Evolutionary conservation across 768 basidiomycete genomes (phyloP).

Genomic region (Leccinum arenicola): DNA sequence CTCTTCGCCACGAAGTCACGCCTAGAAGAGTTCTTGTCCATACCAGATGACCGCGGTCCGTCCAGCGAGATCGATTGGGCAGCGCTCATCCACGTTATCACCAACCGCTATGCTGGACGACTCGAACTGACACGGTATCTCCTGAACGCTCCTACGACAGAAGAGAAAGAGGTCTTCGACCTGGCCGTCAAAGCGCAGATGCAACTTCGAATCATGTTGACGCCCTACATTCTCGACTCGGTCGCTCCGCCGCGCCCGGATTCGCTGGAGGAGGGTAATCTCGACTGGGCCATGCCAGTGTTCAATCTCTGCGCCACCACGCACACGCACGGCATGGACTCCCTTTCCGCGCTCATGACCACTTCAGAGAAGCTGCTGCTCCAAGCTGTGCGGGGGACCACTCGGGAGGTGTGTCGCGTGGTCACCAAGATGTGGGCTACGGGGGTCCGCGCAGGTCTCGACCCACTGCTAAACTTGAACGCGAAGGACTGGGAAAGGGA

Average conservation of each 20-base stretch:
- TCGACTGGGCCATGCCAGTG: slow-evolving; percentile 29
- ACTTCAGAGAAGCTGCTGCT: slow-evolving; percentile 29
- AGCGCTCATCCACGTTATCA: slow-evolving; percentile 24
- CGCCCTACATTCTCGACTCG: slow-evolving; percentile 24
- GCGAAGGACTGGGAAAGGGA: background rate
- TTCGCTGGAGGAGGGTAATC: background rate
- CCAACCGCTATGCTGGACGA: slow-evolving; percentile 32
- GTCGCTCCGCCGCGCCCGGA: slow-evolving; percentile 2
- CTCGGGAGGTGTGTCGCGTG: slow-evolving; percentile 44
- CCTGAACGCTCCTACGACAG: slow-evolving; percentile 12
- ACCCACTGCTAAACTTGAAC: slow-evolving; percentile 10
- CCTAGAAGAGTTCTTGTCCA: slow-evolving; percentile 4
- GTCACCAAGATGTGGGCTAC: slow-evolving; percentile 46
- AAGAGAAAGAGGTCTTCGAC: slow-evolving; percentile 1
- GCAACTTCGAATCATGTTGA: slow-evolving; percentile 25
- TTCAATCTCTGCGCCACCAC: slow-evolving; percentile 31
- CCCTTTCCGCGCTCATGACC: slow-evolving; percentile 16
- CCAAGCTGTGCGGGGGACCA: slow-evolving; percentile 31
- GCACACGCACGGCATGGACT: slow-evolving; percentile 18
- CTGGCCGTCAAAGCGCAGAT: slow-evolving; percentile 8
- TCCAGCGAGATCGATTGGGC: slow-evolving; percentile 35
- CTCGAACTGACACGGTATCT: slow-evolving; percentile 27
- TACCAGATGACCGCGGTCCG: background rate
- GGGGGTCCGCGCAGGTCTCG: slow-evolving; percentile 27
- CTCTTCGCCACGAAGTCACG: background rate